Evolutionary conservation across 2,329 filamentous ascomycete species (phyloP).

Genomic region (Stemphylium beticola): DNA sequence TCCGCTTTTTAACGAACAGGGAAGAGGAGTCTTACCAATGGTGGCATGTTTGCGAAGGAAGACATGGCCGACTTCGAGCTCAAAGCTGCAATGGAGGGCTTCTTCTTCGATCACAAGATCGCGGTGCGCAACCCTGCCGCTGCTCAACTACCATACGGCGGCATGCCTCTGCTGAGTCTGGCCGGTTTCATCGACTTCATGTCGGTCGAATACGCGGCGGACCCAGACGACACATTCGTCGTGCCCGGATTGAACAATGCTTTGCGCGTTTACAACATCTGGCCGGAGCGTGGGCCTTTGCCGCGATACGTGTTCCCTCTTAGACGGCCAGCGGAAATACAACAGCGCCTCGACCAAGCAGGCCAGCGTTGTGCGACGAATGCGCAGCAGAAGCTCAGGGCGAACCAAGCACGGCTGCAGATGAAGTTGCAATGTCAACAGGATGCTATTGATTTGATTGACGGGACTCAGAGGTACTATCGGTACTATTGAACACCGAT

Average conservation of each 20-base stretch:
- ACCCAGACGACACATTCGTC: not conserved
- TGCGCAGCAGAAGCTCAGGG: conserved; percentile 1
- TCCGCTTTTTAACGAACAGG: not conserved
- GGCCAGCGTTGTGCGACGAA: not conserved
- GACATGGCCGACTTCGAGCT: conserved; percentile 5
- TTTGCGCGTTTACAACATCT: not conserved
- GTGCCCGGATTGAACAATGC: conserved; percentile 2
- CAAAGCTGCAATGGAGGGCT: conserved; percentile 1
- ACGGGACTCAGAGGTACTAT: not conserved
- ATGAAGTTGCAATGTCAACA: not conserved
- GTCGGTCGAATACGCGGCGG: not conserved
- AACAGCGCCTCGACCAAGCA: conserved; percentile 2
- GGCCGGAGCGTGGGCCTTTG: conserved; percentile 2
- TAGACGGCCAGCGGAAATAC: not conserved
- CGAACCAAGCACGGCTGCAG: not conserved
- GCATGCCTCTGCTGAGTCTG: conserved; percentile 3
- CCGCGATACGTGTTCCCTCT: not conserved
- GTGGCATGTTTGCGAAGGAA: conserved; percentile 1
- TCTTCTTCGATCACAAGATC: conserved; percentile 5
- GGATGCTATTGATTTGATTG: not conserved
- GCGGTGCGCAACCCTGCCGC: not conserved
- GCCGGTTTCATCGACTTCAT: conserved; percentile 2
- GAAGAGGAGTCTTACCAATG: not conserved
- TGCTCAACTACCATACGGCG: not conserved
- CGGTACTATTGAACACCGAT: not conserved